Evolutionary conservation across 768 basidiomycete species (phyloP).

Genomic region (Amanita jacksonii): DNA sequence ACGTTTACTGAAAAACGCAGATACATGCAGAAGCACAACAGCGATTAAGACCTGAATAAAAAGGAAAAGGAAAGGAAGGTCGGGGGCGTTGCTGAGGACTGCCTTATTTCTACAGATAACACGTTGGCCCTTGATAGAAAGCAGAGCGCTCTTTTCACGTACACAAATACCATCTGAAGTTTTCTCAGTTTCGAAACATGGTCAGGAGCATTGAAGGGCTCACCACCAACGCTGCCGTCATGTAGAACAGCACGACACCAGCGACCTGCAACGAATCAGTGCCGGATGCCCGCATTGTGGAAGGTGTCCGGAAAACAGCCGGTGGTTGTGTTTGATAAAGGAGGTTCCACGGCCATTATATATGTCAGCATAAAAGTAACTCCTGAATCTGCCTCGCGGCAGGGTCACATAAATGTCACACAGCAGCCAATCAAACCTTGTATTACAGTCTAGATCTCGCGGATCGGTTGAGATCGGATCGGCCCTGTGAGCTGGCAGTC

Average conservation of each 20-base stretch:
- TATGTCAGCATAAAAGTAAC: too few relatives aligned
- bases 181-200: neutral
- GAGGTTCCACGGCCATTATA: too few relatives aligned
- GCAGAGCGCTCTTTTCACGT: slow-evolving; percentile 9
- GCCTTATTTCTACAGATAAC: slow-evolving; percentile 53
- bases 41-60: slow-evolving; percentile 61
- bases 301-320: neutral
- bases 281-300: slow-evolving; percentile 20
- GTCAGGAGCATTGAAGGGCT: slow-evolving; percentile 20
- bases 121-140: slow-evolving; percentile 8
- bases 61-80: slow-evolving; percentile 60
- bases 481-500: too few relatives aligned
- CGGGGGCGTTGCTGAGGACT: slow-evolving; percentile 56
- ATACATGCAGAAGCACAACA: slow-evolving; percentile 50
- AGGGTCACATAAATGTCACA: too few relatives aligned
- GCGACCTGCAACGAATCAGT: slow-evolving; percentile 43
- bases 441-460: too few relatives aligned
- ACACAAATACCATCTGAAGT: slow-evolving; percentile 56
- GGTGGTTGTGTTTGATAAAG: too few relatives aligned
- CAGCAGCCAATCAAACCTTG: too few relatives aligned
- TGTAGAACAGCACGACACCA: slow-evolving; percentile 71
- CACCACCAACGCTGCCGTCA: slow-evolving; percentile 66
- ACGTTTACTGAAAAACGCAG: slow-evolving; percentile 35
- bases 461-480: too few relatives aligned
- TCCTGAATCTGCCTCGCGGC: too few relatives aligned